Evolutionary conservation across 371 early-diverging fungal genomes (phyloP), one percentile per base, ranked within the genome.

Genomic region (Amoeboaphelidium occidentale): DNA sequence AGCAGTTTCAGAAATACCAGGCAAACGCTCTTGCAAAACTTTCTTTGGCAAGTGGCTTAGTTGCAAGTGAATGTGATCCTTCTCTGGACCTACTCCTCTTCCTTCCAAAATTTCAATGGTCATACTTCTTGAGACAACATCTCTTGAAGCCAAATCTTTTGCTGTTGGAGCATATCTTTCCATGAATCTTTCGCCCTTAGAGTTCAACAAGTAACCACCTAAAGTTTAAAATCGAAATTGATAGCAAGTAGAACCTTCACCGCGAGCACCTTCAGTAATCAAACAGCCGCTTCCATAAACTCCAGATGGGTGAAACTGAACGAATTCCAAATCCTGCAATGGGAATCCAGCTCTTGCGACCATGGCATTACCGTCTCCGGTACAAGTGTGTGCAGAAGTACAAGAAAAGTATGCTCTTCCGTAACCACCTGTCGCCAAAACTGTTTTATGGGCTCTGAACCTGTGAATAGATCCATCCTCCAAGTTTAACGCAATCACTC

Each of bases 101-200:
- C 96, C 96, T 53, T 88, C 90, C 55, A 85, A 77, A 67, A 96
- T 92, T 67, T 96, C 96, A 63, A 96, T 68, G 45, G 93, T 93
- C 91, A 96, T 96, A 51, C 85, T 79, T 58, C 96, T 84, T 42
- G 91, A 89, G 21, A 96, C 96, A 52, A 96, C 94, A 56, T 96
- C 96, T 61, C 94, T 81, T 49, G 87, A 85, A 39, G 96, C 96
- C 53, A 96, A 66, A 69, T 96, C 96, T 75, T 87, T 88, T 55
- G 94, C 96, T 23, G 86, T 89, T 45, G 96, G 96, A 32, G 94
- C 94, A 63, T 96, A 96, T 61, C 94, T 78, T 68, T 87, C 92
- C 96, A 96, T 96, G 73, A 93, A 96, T 53, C 89, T 81, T 52
- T 72, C 72, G 44, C 73, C 73, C 54, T 69, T 55, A 21, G 58